phyloP scores from a whole-genome alignment of 176 grass and related monocot species.

The Bothriochloa decipiens region DNA sequence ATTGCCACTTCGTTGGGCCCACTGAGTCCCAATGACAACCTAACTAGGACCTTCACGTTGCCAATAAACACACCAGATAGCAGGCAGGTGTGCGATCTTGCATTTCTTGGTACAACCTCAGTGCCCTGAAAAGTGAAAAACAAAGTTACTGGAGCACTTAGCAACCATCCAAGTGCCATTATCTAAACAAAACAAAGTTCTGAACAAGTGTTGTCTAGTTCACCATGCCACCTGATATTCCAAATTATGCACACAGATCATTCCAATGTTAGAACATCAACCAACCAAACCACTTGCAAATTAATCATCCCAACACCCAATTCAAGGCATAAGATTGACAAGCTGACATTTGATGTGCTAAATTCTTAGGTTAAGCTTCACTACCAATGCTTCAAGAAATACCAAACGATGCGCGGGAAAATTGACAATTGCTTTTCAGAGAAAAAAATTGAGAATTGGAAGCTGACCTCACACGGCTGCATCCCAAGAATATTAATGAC shows the following conservation, averaged over 20 bases:
- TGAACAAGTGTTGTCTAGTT: neutral
- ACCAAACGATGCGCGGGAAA: neutral
- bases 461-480: conserved; percentile 89
- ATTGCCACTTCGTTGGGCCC: conserved; percentile 93
- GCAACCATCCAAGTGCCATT: neutral
- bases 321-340: neutral
- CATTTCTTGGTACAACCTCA: conserved; percentile 83
- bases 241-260: neutral
- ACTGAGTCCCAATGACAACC: conserved; percentile 86
- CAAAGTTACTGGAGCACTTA: neutral
- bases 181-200: neutral
- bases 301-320: neutral
- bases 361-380: neutral
- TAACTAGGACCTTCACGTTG: conserved; percentile 75
- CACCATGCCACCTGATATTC: neutral
- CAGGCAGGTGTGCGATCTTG: conserved; percentile 87
- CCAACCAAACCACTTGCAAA: neutral
- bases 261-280: neutral
- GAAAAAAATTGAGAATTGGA: conserved; percentile 29
- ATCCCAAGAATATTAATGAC: conserved; percentile 91
- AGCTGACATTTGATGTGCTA: neutral
- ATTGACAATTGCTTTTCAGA: neutral
- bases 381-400: conserved; percentile 30
- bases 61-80: conserved; percentile 81
- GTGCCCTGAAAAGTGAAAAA: conserved; percentile 65